phyloP scores from a whole-genome alignment of 495 filamentous ascomycete genomes.

The Choiromyces venosus region DNA sequence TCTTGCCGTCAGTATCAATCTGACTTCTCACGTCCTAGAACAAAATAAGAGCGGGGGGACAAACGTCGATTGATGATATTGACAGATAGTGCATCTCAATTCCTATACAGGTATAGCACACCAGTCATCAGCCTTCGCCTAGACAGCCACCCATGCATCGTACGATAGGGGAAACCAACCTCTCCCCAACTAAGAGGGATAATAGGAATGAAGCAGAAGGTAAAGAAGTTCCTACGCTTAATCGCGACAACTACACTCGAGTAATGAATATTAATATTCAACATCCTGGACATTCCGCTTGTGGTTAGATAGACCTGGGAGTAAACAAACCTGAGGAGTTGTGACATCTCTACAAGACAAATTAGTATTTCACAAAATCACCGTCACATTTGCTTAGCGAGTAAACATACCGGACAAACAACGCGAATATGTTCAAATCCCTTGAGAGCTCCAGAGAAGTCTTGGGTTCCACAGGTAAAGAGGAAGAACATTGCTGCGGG shows the following conservation, averaged over 20 bases:
- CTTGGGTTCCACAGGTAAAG: slow-evolving; percentile 26
- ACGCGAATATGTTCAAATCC: slow-evolving; percentile 26
- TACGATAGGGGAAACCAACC: slow-evolving; percentile 4
- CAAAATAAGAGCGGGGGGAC: background rate
- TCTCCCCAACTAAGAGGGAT: slow-evolving; percentile 34
- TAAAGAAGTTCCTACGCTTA: slow-evolving; percentile 37
- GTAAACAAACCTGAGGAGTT: slow-evolving; percentile 19
- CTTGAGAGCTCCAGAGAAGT: slow-evolving; percentile 24
- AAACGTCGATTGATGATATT: slow-evolving; percentile 33
- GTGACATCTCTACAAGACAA: slow-evolving; percentile 17
- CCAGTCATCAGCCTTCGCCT: background rate
- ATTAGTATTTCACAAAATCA: slow-evolving; percentile 6
- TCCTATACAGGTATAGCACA: slow-evolving; percentile 23
- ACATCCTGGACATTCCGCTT: background rate
- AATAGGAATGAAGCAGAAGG: slow-evolving; percentile 40
- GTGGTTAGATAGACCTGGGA: background rate
- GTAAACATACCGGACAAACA: slow-evolving; percentile 24
- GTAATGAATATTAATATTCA: slow-evolving; percentile 10
- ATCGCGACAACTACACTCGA: slow-evolving; percentile 18
- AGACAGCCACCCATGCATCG: slow-evolving; percentile 1
- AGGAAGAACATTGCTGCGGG: slow-evolving; percentile 30
- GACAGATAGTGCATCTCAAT: slow-evolving; percentile 24
- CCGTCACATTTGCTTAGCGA: background rate
- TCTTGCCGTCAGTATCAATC: slow-evolving; percentile 3
- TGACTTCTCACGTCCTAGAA: background rate